These are phyloP conservation scores for Kodamaea nitidulidarum DNA, from an alignment of 805 yeast genomes.

Conservation along the genomic window DNA sequence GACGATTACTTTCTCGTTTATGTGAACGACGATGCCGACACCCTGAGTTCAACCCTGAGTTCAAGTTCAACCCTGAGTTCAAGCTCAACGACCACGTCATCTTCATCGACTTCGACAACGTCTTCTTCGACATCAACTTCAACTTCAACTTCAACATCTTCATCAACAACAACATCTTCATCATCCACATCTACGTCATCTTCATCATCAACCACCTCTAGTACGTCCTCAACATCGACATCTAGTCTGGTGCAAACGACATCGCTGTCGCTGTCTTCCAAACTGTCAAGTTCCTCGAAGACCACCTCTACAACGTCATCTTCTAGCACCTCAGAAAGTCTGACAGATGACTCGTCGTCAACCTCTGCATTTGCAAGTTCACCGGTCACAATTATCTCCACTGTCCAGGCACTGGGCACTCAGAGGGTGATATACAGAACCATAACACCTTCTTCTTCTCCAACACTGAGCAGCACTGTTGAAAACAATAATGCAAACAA, in stretches of 20 bases:
- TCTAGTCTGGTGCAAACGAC: slow-evolving; percentile 2
- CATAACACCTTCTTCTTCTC: slow-evolving; percentile 17
- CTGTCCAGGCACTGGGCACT: slow-evolving; percentile 10
- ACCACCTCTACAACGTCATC: slow-evolving; percentile 9
- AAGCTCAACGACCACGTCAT: slow-evolving; percentile 8
- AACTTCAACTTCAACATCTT: too few species aligned
- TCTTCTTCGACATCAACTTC: slow-evolving; percentile 9
- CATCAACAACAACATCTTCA: slow-evolving; percentile 10
- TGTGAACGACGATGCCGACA: slow-evolving; percentile 27
- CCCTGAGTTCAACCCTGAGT: slow-evolving; percentile 1
- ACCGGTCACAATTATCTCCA: slow-evolving; percentile 9
- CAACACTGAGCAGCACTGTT: slow-evolving; percentile 7
- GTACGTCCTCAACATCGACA: slow-evolving; percentile 5
- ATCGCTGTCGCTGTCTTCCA: neutral
- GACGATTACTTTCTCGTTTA: slow-evolving; percentile 38
- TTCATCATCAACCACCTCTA: slow-evolving; percentile 8
- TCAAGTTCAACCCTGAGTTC: slow-evolving; percentile 9
- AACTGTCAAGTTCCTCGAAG: slow-evolving; percentile 9
- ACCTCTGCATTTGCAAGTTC: slow-evolving; percentile 12
- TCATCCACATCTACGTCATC: slow-evolving; percentile 3
- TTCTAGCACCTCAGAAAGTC: slow-evolving; percentile 8
- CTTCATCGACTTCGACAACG: slow-evolving; percentile 11
- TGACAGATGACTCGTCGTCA: slow-evolving; percentile 11
- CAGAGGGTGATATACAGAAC: slow-evolving; percentile 20
- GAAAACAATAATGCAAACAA: slow-evolving; percentile 6